Evolutionary conservation across 345 rosid species (phyloP), one percentile per base, ranked within the genome.

Genomic region (Gossypioides kirkii): DNA sequence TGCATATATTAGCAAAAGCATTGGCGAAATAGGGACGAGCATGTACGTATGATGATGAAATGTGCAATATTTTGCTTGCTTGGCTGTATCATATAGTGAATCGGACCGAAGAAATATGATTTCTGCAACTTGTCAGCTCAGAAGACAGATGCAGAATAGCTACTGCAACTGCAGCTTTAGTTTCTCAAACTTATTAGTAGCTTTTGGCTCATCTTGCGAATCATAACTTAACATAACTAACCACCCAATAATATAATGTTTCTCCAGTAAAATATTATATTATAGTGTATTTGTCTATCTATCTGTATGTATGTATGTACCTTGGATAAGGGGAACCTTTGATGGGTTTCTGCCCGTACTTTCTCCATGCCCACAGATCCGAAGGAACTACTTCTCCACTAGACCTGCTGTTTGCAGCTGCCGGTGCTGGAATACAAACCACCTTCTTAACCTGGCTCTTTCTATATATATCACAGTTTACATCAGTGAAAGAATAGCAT

Each of bases 331-430:
- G 97, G 56, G 99, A 95, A 74, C 98, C 98, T 78, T 92, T 92
- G 81, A 92, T 90, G 61, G 98, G 98, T 76, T 92, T 92, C 75
- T 92, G 98, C 46, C 98, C 98, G 71, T 95, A 95, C 61, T 95
- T 95, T 70, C 99, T 87, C 98, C 99, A 95, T 65, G 99, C 98
- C 99, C 98, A 95, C 59, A 94, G 84, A 86, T 95, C 99, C 6
- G 98, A 88, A 3, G 99, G 99, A 67, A 91, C 94, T 32, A 91
- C 87, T 72, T 89, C 97, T 58, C 94, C 97, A 61, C 83, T 86
- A 6, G 91, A 85, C 82, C 97, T 84, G 81, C 91, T 90, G 76
- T 89, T 91, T 72, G 84, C 85, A 4, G 94, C 86, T 14, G 97
- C 87, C 42, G 94, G 94, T 46, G 97, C 92, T 14, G 97, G 94